phyloP scores from a whole-genome alignment of 78 protist genomes.

The Chrysochromulina tobinii region DNA sequence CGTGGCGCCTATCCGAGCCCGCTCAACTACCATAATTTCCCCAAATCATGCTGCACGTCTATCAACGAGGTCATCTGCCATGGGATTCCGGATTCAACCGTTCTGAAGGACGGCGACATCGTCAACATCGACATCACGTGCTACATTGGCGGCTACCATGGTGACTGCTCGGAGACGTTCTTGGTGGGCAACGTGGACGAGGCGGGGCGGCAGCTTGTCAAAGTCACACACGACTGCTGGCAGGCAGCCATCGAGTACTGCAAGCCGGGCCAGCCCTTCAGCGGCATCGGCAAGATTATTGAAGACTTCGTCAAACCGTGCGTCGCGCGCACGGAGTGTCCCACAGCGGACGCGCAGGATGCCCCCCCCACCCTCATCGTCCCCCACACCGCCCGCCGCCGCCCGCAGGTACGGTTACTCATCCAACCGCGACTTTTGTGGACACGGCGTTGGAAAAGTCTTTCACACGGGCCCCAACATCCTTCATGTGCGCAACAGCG shows the following conservation, averaged over 20 bases:
- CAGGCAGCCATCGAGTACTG: conserved; percentile 37
- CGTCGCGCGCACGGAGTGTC: background rate
- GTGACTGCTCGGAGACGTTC: conserved; percentile 90
- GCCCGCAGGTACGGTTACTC: conserved; percentile 9
- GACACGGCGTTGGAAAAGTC: conserved; percentile 90
- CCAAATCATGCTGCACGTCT: conserved; percentile 53
- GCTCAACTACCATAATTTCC: conserved; percentile 74
- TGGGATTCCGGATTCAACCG: conserved; percentile 94
- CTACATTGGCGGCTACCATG: conserved; percentile 88
- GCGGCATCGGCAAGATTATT: background rate
- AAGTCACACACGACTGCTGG: conserved; percentile 25
- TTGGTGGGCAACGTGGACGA: conserved; percentile 24
- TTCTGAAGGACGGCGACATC: conserved; percentile 86
- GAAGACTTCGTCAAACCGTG: conserved; percentile 1
- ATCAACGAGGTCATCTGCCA: conserved; percentile 84
- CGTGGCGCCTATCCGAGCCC: conserved; percentile 94
- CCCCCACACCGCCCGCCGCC: too few relatives aligned
- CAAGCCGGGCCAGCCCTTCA: background rate
- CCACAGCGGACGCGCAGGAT: background rate
- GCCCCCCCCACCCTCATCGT: background rate
- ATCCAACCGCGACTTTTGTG: conserved; percentile 83
- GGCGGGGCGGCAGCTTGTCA: background rate
- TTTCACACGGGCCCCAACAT: conserved; percentile 92
- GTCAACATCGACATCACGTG: conserved; percentile 91
- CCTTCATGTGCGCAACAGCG: conserved; percentile 69